A percentile compares a stretch with the other conserved stretches of the same genome.
phyloP scores from a whole-genome alignment of 2,329 filamentous ascomycete species.

The Talaromyces sp. region DNA sequence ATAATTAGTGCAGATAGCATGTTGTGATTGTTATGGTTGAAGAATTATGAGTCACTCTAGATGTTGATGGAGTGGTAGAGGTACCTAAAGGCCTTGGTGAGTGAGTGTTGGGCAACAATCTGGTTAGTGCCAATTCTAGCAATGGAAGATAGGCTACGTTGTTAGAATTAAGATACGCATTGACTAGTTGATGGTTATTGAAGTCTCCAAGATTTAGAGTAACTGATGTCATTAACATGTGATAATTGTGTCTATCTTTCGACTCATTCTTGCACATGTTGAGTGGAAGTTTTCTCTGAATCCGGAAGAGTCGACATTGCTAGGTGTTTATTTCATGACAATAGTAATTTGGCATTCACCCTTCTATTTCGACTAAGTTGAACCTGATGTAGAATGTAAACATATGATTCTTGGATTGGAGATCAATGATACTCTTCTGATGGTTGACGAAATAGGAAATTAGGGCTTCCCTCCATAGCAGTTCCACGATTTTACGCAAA shows the following conservation, averaged over 20 bases:
- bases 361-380: neutral
- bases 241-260: neutral
- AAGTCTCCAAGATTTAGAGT: no score
- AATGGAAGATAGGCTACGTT: neutral
- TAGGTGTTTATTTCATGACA: neutral
- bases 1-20: neutral
- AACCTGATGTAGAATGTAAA: neutral
- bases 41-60: neutral
- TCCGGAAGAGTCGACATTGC: neutral
- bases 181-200: neutral
- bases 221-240: neutral
- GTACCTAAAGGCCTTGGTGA: neutral
- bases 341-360: neutral
- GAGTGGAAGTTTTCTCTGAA: neutral
- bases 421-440: neutral
- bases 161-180: neutral
- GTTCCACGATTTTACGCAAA: neutral
- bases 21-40: neutral
- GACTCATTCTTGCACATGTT: neutral
- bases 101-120: conserved; percentile 4
- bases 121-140: neutral
- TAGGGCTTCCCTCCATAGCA: neutral
- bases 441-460: conserved; percentile 1
- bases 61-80: neutral
- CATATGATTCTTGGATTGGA: neutral